Conservation (phyloP, 495 filamentous ascomycete species). For the Penicillium atrosanguineum region DNA sequence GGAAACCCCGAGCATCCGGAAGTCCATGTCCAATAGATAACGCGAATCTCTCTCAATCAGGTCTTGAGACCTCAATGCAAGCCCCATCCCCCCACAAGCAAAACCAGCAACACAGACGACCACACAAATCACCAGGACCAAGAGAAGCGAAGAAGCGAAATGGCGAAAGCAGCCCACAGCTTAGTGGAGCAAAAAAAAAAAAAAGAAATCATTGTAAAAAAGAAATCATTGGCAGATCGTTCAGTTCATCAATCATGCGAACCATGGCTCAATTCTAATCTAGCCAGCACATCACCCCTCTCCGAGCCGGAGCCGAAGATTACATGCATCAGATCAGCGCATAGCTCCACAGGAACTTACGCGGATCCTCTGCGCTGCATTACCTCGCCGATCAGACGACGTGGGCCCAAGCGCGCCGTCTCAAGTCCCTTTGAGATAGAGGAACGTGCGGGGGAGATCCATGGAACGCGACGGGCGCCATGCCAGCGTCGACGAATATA, state of each 20-base stretch:
- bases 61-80: background rate
- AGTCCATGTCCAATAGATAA: background rate
- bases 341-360: slow-evolving; percentile 10
- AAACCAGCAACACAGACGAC: background rate
- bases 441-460: slow-evolving; percentile 53
- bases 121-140: background rate
- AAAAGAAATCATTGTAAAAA: background rate
- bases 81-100: background rate
- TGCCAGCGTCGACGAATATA: slow-evolving; percentile 82
- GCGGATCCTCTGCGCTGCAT: slow-evolving; percentile 59
- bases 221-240: background rate
- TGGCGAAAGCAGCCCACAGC: background rate
- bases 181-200: background rate
- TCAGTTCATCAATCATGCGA: background rate
- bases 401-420: slow-evolving; percentile 56
- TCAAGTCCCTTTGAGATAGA: slow-evolving; percentile 61
- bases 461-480: slow-evolving; percentile 56
- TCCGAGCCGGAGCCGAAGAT: background rate
- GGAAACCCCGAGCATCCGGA: background rate
- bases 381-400: slow-evolving; percentile 73
- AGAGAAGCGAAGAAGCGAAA: background rate
- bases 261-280: background rate
- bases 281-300: background rate
- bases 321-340: background rate
- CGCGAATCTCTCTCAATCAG: too few relatives aligned